Percentiles rank a stretch among this genome's conserved stretches.
Conservation (phyloP, 805 yeast genomes). For the Metschnikowia cubensis region DNA sequence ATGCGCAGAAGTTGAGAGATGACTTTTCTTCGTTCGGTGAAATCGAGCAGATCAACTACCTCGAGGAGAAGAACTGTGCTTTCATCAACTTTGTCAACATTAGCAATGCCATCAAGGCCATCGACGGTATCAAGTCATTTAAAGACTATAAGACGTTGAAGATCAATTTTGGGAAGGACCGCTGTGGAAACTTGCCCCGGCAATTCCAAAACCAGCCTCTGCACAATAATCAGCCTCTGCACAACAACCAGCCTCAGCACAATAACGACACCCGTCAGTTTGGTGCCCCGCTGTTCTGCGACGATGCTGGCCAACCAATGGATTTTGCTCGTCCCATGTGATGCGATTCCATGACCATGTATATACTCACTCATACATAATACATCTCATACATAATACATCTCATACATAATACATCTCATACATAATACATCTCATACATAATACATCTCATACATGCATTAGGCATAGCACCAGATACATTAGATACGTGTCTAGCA, state of each 20-base stretch:
- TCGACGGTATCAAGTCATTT: constrained; percentile 82
- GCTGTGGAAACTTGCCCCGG: constrained; percentile 93
- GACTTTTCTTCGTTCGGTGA: constrained; percentile 86
- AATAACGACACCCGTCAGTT: not conserved
- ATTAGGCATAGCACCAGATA: not conserved
- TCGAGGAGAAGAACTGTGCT: constrained; percentile 81
- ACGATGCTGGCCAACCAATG: not conserved
- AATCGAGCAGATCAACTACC: constrained; percentile 88
- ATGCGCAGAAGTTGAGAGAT: constrained; percentile 57
- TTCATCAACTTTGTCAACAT: constrained; percentile 90
- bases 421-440: not conserved
- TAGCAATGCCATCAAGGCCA: constrained; percentile 83
- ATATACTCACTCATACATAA: not conserved
- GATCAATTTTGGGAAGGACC: constrained; percentile 46
- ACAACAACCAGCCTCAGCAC: constrained; percentile 18
- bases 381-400: not conserved
- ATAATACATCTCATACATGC: not conserved
- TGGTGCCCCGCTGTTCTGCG: not conserved
- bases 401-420: not conserved
- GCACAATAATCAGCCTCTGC: not conserved
- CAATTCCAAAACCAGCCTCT: constrained; percentile 47
- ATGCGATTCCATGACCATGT: not conserved
- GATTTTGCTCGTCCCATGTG: not conserved
- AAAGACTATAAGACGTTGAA: constrained; percentile 61
- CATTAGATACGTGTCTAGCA: too few species aligned